These are phyloP conservation scores for Balansia obtecta DNA, from an alignment of 2,329 filamentous ascomycete genomes.

Conservation along the genomic window DNA sequence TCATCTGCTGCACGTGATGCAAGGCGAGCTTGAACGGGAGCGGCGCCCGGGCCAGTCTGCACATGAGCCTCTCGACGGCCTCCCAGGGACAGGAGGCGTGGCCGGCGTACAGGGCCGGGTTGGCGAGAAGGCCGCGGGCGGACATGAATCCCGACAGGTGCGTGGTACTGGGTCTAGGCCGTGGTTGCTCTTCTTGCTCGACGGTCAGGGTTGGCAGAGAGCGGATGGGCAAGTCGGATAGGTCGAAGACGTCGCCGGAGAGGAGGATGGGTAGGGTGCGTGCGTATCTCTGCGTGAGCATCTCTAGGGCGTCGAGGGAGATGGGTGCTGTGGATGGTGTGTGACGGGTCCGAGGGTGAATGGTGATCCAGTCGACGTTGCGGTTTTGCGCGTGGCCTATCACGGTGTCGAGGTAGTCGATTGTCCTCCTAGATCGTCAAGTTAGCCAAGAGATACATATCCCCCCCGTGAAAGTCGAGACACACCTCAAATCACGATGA, in stretches of 20 bases:
- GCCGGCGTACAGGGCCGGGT: conserved; percentile 53
- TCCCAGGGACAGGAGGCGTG: conserved; percentile 45
- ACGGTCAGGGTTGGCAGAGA: conserved; percentile 18
- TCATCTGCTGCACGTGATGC: conserved; percentile 59
- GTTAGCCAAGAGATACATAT: not conserved
- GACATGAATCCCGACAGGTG: conserved; percentile 55
- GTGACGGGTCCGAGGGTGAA: conserved; percentile 51
- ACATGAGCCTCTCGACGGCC: conserved; percentile 51
- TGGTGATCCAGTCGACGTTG: conserved; percentile 55
- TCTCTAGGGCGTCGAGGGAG: conserved; percentile 45
- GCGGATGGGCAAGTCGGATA: conserved; percentile 26
- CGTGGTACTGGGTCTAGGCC: conserved; percentile 26
- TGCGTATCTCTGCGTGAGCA: conserved; percentile 39
- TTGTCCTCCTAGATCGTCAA: conserved; percentile 29
- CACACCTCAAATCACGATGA: conserved; percentile 47
- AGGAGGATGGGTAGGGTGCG: conserved; percentile 48
- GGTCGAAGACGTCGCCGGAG: conserved; percentile 57
- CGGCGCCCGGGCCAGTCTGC: conserved; percentile 41
- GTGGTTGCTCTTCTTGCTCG: conserved; percentile 9
- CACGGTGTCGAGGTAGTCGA: conserved; percentile 52
- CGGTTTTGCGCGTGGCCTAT: conserved; percentile 38
- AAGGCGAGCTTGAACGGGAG: conserved; percentile 51
- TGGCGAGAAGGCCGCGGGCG: conserved; percentile 53
- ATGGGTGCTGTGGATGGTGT: conserved; percentile 52
- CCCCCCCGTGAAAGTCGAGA: not conserved